Evolutionary conservation across 83 land plant genomes (phyloP).

Genomic region (Diphasiastrum complanatum): DNA sequence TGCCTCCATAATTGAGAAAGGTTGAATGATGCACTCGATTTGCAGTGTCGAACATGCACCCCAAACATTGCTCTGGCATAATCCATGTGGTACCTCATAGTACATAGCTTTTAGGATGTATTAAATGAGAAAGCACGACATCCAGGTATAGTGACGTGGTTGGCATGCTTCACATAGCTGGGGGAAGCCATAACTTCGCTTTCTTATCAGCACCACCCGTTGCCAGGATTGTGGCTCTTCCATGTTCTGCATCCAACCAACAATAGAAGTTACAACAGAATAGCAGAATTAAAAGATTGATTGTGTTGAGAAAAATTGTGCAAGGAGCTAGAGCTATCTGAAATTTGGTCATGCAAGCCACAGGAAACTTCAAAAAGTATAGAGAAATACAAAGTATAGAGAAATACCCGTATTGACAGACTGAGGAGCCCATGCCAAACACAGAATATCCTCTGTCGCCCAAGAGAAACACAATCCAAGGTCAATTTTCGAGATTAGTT

Average conservation of each 20-base stretch:
- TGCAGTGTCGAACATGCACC: no score
- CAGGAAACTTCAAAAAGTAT: not conserved
- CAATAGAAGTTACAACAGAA: not conserved
- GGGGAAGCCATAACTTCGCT: constrained; percentile 76
- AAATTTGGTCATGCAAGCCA: not conserved
- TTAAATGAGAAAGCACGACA: no score
- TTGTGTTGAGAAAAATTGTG: not conserved
- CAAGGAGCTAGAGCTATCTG: not conserved
- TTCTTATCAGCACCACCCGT: constrained; percentile 65
- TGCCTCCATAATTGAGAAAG: no score
- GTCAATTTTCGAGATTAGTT: not conserved
- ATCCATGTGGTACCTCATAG: no score
- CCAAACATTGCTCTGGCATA: no score
- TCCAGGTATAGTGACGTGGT: no score
- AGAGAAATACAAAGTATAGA: not conserved
- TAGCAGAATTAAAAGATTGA: not conserved
- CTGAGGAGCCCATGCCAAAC: constrained; percentile 68
- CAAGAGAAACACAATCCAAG: not conserved
- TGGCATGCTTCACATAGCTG: constrained; percentile 19
- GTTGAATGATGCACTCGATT: no score
- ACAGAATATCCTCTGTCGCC: constrained; percentile 60
- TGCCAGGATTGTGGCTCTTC: constrained; percentile 43
- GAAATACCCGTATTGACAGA: constrained; percentile 50
- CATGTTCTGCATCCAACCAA: constrained; percentile 37
- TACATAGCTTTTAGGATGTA: no score